Evolutionary conservation across 164 flowering plant genomes (phyloP).

Genomic region (Amborella trichopoda): DNA sequence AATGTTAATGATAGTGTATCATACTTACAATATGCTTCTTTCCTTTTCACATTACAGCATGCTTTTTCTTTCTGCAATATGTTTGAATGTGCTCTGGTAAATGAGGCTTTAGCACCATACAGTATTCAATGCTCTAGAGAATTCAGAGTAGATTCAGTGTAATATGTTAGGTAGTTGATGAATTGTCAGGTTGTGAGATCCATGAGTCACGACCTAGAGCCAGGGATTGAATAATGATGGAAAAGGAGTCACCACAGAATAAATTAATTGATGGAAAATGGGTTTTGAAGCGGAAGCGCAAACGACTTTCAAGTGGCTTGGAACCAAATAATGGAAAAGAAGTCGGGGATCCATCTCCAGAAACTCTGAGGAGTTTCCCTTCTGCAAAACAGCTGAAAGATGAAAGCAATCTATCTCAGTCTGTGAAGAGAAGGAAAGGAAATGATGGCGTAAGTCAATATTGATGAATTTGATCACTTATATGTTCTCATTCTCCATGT

Average conservation of each 20-base stretch:
- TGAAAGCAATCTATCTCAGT: conserved; percentile 22
- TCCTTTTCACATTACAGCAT: too few species aligned
- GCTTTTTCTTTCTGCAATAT: too few species aligned
- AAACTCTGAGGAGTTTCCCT: conserved; percentile 27
- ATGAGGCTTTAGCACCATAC: too few species aligned
- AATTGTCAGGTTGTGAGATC: too few species aligned
- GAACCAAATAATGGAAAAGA: conserved; percentile 31
- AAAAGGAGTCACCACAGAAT: conserved; percentile 26
- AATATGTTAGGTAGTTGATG: too few species aligned
- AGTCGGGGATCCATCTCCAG: conserved; percentile 22
- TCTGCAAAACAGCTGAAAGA: conserved; percentile 30
- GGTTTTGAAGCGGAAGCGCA: conserved; percentile 82
- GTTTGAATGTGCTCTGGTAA: too few species aligned
- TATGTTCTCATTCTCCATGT: conserved; percentile 3
- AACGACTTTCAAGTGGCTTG: conserved; percentile 42
- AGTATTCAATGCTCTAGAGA: too few species aligned
- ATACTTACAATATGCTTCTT: too few species aligned
- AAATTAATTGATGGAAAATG: conserved; percentile 64
- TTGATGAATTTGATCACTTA: too few species aligned
- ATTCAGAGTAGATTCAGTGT: too few species aligned
- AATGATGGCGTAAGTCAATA: conserved; percentile 89
- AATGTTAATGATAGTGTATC: too few species aligned
- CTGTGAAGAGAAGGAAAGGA: conserved; percentile 66
- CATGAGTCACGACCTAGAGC: too few species aligned
- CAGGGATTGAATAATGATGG: conserved; percentile 43